Conservation (phyloP, 129 eudicot species). For the Lactuca saligna region DNA sequence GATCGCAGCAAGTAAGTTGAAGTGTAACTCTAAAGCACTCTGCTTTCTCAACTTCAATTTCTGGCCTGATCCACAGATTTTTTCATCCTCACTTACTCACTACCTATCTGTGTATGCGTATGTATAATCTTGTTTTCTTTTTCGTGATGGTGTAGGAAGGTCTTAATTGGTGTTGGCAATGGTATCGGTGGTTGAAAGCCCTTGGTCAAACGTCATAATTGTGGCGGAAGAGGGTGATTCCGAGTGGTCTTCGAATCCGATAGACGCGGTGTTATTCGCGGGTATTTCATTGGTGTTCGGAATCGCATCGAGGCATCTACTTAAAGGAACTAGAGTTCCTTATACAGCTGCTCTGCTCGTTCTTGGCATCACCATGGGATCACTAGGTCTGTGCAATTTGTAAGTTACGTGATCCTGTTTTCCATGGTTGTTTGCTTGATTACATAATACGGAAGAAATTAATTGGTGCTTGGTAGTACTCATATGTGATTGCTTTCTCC, state of each 20-base stretch:
- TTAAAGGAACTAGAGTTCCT: slow-evolving; percentile 88
- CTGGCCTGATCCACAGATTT: not conserved
- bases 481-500: too few species aligned
- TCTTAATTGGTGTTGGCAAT: slow-evolving; percentile 15
- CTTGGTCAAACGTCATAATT: slow-evolving; percentile 24
- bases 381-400: slow-evolving; percentile 48
- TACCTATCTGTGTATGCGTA: not conserved
- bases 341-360: slow-evolving; percentile 87
- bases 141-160: not conserved
- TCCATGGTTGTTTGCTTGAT: not conserved
- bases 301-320: slow-evolving; percentile 74
- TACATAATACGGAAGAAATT: not conserved
- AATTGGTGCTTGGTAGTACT: not conserved
- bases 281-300: slow-evolving; percentile 75
- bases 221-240: slow-evolving; percentile 36
- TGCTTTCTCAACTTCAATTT: not conserved
- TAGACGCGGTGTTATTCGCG: slow-evolving; percentile 77
- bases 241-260: slow-evolving; percentile 39
- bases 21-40: not conserved
- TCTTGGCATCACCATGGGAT: slow-evolving; percentile 81
- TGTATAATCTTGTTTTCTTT: not conserved
- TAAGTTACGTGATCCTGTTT: slow-evolving; percentile 1
- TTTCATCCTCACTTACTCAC: not conserved
- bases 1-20: not conserved
- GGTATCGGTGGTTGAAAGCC: slow-evolving; percentile 37